phyloP scores from a whole-genome alignment of 768 basidiomycete species.

The Lactarius evosmus region DNA sequence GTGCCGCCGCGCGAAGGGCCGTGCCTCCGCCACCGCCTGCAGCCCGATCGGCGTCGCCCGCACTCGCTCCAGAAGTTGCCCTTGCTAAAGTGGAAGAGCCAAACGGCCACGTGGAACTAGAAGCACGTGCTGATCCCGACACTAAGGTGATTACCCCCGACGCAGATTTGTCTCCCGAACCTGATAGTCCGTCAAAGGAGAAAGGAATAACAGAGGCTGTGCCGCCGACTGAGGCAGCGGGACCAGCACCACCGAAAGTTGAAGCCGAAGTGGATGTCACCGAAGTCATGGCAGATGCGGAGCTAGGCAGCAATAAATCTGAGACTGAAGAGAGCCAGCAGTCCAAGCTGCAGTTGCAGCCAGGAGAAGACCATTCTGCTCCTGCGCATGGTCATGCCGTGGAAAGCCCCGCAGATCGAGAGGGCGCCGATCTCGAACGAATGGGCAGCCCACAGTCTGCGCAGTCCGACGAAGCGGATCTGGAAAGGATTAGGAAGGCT shows the following conservation, averaged over 20 bases:
- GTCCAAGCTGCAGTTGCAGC: neutral
- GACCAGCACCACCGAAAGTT: neutral
- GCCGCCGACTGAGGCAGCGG: neutral
- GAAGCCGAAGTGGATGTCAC: neutral
- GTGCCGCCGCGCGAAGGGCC: constrained; percentile 56
- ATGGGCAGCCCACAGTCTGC: neutral
- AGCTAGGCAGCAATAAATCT: neutral
- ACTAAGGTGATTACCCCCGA: neutral
- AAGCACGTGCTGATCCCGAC: neutral
- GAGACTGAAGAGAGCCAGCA: neutral
- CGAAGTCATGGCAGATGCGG: neutral
- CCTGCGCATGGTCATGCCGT: neutral
- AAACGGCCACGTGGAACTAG: constrained; percentile 10
- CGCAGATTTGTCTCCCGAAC: neutral
- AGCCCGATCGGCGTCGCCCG: neutral
- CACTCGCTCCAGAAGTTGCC: neutral
- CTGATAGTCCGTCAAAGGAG: neutral
- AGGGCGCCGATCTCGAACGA: neutral
- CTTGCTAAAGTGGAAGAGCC: neutral
- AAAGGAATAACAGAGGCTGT: neutral
- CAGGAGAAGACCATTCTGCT: neutral
- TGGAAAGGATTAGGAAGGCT: constrained; percentile 1
- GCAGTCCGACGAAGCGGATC: neutral
- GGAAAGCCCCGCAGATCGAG: neutral
- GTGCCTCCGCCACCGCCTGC: constrained; percentile 16